Percentiles rank a stretch among this genome's conserved stretches.
These are phyloP conservation scores for Daedaleopsis sinensis DNA, from an alignment of 768 basidiomycete genomes.

Conservation along the genomic window DNA sequence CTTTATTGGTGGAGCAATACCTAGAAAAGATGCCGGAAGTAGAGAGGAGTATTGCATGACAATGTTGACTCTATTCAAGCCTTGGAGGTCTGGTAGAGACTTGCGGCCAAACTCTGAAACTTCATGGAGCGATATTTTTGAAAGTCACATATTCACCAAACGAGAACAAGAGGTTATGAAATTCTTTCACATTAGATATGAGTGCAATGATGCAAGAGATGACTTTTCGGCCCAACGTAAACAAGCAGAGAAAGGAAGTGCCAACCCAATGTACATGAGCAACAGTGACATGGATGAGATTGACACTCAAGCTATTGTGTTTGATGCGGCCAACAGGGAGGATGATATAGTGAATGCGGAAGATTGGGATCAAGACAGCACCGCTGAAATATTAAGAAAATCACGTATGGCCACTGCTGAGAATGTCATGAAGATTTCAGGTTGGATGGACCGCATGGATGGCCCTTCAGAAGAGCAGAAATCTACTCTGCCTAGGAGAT, in stretches of 20 bases:
- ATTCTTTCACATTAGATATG: conserved; percentile 8
- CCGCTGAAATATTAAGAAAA: too few relatives aligned
- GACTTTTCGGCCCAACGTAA: conserved; percentile 2
- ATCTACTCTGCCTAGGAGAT: too few relatives aligned
- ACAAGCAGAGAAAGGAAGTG: background rate
- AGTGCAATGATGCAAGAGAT: conserved; percentile 14
- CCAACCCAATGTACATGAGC: background rate
- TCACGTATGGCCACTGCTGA: too few relatives aligned
- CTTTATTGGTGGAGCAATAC: conserved; percentile 33
- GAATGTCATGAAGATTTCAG: too few relatives aligned
- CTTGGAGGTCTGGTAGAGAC: conserved; percentile 34
- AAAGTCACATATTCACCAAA: background rate
- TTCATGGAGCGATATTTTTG: conserved; percentile 6
- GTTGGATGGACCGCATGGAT: too few relatives aligned
- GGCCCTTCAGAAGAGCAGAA: too few relatives aligned
- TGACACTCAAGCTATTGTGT: background rate
- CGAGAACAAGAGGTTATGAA: conserved; percentile 6
- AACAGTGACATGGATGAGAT: background rate
- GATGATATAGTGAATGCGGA: too few relatives aligned
- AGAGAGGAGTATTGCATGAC: conserved; percentile 36
- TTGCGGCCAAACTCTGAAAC: conserved; percentile 24
- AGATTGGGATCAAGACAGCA: too few relatives aligned
- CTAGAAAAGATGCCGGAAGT: conserved; percentile 29
- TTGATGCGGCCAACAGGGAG: background rate
- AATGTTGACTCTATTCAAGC: conserved; percentile 39